These are phyloP conservation scores for Verticillium dahliae DNA, from an alignment of 2,329 filamentous ascomycete genomes.

Conservation along the genomic window DNA sequence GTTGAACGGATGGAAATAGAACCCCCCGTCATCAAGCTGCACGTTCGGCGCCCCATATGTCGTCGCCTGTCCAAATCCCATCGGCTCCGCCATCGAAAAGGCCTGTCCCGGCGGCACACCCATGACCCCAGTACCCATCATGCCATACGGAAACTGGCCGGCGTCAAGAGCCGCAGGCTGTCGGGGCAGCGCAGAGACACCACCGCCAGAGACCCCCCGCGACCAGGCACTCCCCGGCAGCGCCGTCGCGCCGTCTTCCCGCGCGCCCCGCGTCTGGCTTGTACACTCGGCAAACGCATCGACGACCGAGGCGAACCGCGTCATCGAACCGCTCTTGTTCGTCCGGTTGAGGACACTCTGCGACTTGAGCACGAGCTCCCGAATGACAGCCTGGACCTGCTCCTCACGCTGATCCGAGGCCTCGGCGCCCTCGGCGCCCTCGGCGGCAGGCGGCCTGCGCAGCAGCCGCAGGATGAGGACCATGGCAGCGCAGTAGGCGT, in stretches of 20 bases:
- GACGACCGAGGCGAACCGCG: conserved; percentile 18
- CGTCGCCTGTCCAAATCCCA: background rate
- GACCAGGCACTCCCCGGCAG: background rate
- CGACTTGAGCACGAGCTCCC: conserved; percentile 5
- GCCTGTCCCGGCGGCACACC: background rate
- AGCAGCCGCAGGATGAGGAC: conserved; percentile 18
- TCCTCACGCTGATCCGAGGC: conserved; percentile 7
- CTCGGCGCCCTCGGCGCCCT: conserved; percentile 11
- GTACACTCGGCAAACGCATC: conserved; percentile 18
- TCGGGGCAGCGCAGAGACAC: background rate
- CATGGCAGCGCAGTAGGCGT: conserved; percentile 26
- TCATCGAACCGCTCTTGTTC: conserved; percentile 22
- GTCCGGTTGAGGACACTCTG: conserved; percentile 14
- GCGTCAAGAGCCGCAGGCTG: background rate
- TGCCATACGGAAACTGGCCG: background rate
- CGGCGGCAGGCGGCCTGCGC: conserved; percentile 1
- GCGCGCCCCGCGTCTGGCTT: background rate
- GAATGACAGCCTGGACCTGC: conserved; percentile 13
- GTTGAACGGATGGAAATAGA: background rate
- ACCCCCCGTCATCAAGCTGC: conserved; percentile 2
- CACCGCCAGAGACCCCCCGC: background rate
- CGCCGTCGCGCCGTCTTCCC: background rate
- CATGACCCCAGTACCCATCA: background rate
- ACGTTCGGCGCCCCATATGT: background rate
- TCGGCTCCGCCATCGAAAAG: background rate